Conservation (phyloP, 352 stramenopile species). For the Globisporangium apiculatum region DNA sequence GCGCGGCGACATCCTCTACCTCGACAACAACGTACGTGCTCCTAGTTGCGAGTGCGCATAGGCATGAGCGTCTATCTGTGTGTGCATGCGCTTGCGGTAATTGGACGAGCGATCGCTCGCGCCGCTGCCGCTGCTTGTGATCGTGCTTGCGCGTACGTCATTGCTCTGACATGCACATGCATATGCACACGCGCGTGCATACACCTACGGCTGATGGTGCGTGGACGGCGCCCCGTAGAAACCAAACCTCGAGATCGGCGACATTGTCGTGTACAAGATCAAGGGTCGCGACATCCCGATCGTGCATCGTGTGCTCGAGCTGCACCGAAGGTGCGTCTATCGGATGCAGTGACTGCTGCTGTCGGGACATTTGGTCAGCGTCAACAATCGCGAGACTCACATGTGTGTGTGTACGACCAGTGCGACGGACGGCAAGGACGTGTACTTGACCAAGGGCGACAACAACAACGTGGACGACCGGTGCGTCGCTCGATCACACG, state of each 20-base stretch:
- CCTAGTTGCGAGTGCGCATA: not conserved
- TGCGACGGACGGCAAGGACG: slow-evolving; percentile 81
- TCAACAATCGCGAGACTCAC: too few relatives aligned
- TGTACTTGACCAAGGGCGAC: slow-evolving; percentile 98
- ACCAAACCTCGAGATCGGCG: slow-evolving; percentile 71
- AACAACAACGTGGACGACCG: slow-evolving; percentile 99
- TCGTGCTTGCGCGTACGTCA: too few relatives aligned
- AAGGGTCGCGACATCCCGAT: slow-evolving; percentile 98
- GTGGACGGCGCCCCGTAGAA: slow-evolving; percentile 26
- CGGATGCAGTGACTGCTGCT: too few relatives aligned
- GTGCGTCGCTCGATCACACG: slow-evolving; percentile 12
- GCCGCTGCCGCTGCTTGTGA: too few relatives aligned
- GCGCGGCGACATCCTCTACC: slow-evolving; percentile 97
- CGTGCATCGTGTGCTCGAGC: slow-evolving; percentile 97
- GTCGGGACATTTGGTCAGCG: too few relatives aligned
- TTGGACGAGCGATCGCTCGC: not conserved
- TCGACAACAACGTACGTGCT: slow-evolving; percentile 89
- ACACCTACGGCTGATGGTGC: too few relatives aligned
- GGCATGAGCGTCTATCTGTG: slow-evolving; percentile 17
- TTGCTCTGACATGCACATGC: too few relatives aligned
- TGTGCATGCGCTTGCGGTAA: not conserved
- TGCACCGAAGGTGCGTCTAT: slow-evolving; percentile 83
- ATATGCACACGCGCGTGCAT: not conserved
- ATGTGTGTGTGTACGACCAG: slow-evolving; percentile 10
- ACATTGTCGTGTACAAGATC: slow-evolving; percentile 96